phyloP scores from a whole-genome alignment of 495 filamentous ascomycete species.

The Penicillium simplicissimum region DNA sequence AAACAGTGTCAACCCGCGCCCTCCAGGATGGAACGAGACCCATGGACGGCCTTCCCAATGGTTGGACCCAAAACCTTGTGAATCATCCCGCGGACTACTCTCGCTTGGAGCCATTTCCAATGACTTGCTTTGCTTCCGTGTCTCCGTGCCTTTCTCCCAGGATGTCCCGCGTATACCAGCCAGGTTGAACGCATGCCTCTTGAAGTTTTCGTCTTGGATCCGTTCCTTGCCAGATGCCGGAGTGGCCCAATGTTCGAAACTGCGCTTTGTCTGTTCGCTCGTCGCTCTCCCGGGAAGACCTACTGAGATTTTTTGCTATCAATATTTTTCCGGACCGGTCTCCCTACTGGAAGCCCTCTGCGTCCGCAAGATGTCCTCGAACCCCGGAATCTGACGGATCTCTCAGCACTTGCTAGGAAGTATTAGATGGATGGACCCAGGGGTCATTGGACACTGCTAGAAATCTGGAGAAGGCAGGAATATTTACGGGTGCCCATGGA shows the following conservation, averaged over 20 bases:
- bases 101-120: neutral
- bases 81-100: neutral
- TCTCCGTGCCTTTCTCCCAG: neutral
- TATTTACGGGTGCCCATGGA: neutral
- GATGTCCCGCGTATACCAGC: neutral
- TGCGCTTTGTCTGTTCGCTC: neutral
- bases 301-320: too few species aligned
- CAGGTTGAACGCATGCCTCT: neutral
- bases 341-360: neutral
- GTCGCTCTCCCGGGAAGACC: neutral
- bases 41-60: neutral
- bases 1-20: conserved; percentile 3
- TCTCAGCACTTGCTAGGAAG: neutral
- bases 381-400: neutral
- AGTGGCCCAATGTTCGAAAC: neutral
- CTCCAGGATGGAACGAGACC: neutral
- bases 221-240: neutral
- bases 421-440: neutral
- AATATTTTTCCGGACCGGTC: neutral
- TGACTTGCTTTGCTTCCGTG: neutral
- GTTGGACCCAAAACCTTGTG: neutral
- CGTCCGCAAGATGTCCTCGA: neutral
- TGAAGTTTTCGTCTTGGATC: neutral
- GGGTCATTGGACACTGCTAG: too few species aligned
- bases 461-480: neutral